phyloP scores from a whole-genome alignment of 2,329 filamentous ascomycete genomes.

The Fusarium cicatricum region DNA sequence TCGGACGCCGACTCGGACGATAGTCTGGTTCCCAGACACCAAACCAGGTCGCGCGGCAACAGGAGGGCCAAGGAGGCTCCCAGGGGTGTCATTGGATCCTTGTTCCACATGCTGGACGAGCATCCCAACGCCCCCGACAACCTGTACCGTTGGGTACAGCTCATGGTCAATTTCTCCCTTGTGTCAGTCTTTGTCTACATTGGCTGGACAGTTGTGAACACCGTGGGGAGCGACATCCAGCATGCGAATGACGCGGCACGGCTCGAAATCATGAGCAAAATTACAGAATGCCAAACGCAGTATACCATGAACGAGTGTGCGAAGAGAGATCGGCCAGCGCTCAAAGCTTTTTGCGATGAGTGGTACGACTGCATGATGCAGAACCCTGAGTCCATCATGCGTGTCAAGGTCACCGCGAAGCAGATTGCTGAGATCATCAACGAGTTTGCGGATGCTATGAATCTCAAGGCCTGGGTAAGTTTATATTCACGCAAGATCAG shows the following conservation, averaged over 20 bases:
- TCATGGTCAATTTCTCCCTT: constrained; percentile 70
- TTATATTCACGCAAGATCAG: background rate
- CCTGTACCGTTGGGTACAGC: constrained; percentile 65
- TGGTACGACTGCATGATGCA: constrained; percentile 91
- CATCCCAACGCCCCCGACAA: constrained; percentile 68
- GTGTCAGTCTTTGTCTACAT: constrained; percentile 67
- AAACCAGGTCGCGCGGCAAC: constrained; percentile 38
- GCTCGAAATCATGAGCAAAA: constrained; percentile 75
- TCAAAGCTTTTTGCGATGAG: constrained; percentile 75
- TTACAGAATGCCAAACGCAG: constrained; percentile 75
- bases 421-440: constrained; percentile 95
- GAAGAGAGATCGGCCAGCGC: constrained; percentile 70
- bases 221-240: constrained; percentile 78
- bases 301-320: constrained; percentile 81
- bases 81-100: constrained; percentile 49
- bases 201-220: constrained; percentile 72
- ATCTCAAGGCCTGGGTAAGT: constrained; percentile 75
- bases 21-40: constrained; percentile 31
- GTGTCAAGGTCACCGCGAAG: constrained; percentile 82
- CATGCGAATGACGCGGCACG: constrained; percentile 74
- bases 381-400: constrained; percentile 79
- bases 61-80: constrained; percentile 32
- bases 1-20: constrained; percentile 61
- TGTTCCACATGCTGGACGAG: constrained; percentile 62
- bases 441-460: constrained; percentile 89